A percentile compares a stretch with the other conserved stretches of the same genome.
These are phyloP conservation scores for Cyberlindnera galapagoensis DNA, from an alignment of 805 yeast species.

Conservation along the genomic window DNA sequence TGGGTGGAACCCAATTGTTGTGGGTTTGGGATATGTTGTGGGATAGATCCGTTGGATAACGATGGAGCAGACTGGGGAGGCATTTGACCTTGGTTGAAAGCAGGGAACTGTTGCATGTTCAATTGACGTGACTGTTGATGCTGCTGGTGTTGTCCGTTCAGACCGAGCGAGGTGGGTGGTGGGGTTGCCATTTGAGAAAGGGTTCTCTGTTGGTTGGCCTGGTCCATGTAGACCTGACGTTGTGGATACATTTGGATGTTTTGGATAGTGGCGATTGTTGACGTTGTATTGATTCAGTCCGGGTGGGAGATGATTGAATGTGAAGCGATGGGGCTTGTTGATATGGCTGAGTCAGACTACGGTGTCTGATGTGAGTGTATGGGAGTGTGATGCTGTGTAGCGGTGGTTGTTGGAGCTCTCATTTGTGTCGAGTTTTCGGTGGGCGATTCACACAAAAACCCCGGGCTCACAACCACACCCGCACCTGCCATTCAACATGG, in stretches of 20 bases:
- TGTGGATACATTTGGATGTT: conserved; percentile 13
- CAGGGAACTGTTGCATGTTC: conserved; percentile 16
- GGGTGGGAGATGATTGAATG: too few species aligned
- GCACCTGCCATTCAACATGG: too few species aligned
- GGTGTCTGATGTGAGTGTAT: too few species aligned
- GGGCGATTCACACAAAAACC: too few species aligned
- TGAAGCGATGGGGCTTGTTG: too few species aligned
- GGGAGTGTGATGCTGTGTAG: too few species aligned
- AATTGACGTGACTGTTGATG: conserved; percentile 4
- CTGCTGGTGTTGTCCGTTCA: conserved; percentile 9
- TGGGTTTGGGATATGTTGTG: conserved; percentile 14
- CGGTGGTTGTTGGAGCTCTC: too few species aligned
- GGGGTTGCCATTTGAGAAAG: conserved; percentile 6
- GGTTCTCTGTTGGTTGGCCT: conserved; percentile 7
- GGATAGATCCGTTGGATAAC: conserved; percentile 3
- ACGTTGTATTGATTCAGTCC: too few species aligned
- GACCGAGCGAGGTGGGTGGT: conserved; percentile 1
- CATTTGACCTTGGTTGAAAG: conserved; percentile 8
- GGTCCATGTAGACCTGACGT: conserved; percentile 19
- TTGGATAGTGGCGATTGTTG: too few species aligned
- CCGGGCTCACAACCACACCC: too few species aligned
- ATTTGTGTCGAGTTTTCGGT: too few species aligned
- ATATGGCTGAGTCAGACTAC: too few species aligned
- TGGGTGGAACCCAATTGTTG: conserved; percentile 1
- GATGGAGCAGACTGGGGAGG: conserved; percentile 12